A percentile compares a stretch with the other conserved stretches of the same genome.
Conservation (phyloP, 2,329 filamentous ascomycete species). For the Sporothrix sp. region DNA sequence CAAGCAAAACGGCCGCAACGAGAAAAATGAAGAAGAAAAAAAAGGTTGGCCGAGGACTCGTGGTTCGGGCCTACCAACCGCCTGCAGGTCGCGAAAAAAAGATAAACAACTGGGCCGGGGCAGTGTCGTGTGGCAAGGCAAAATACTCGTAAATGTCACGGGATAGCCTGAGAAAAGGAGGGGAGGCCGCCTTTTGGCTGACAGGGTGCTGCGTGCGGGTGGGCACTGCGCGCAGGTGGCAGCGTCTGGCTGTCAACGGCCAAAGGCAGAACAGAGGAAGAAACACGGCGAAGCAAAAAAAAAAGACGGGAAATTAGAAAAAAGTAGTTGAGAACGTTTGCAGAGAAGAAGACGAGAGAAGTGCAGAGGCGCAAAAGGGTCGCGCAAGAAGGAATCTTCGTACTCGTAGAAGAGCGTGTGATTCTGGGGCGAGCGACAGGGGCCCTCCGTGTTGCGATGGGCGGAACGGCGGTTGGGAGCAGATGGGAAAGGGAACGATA, state of each 20-base stretch:
- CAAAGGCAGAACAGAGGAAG: too few relatives aligned
- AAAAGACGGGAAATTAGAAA: not conserved
- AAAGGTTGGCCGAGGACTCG: not conserved
- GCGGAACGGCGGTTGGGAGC: not conserved
- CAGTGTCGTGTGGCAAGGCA: constrained; percentile 2
- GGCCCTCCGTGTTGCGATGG: not conserved
- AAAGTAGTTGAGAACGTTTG: not conserved
- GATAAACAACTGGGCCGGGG: not conserved
- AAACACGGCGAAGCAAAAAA: not conserved
- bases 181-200: constrained; percentile 7
- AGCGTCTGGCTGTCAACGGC: not conserved
- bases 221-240: not conserved
- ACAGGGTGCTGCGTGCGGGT: too few relatives aligned
- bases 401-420: not conserved
- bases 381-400: not conserved
- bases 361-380: not conserved
- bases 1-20: not conserved
- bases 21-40: not conserved
- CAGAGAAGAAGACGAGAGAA: not conserved
- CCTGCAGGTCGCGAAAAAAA: constrained; percentile 5
- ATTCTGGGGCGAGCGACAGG: constrained; percentile 1
- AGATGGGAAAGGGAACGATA: not conserved
- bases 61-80: not conserved
- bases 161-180: constrained; percentile 5
- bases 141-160: too few relatives aligned